Conservation (phyloP, 2,329 filamentous ascomycete species). For the Calycina marina region DNA sequence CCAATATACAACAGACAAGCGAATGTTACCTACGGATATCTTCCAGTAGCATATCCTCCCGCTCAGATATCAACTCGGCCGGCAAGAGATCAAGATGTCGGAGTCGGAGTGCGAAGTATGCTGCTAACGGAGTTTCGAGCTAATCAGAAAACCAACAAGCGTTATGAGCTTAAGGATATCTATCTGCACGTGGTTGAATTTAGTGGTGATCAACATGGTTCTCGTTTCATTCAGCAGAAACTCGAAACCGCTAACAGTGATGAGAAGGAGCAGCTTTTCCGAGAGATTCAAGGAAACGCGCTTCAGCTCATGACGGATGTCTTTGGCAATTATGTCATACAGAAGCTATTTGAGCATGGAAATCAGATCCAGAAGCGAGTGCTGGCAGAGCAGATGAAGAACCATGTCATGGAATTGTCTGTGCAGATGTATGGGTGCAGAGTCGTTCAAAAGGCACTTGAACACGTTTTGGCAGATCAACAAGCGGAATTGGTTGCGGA, state of each 20-base stretch:
- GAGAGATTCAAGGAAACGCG: conserved; percentile 71
- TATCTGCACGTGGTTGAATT: conserved; percentile 84
- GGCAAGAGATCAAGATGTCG: conserved; percentile 22
- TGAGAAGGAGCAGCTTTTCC: conserved; percentile 83
- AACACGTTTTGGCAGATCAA: conserved; percentile 84
- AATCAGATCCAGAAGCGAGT: conserved; percentile 86
- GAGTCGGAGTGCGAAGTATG: conserved; percentile 47
- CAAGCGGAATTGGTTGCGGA: conserved; percentile 75
- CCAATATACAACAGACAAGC: conserved; percentile 23
- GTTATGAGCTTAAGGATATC: conserved; percentile 80
- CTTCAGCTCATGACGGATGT: conserved; percentile 89
- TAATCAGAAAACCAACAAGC: conserved; percentile 54
- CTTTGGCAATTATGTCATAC: conserved; percentile 96
- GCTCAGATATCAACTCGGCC: conserved; percentile 18
- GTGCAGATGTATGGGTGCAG: conserved; percentile 86
- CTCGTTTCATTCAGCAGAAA: conserved; percentile 88
- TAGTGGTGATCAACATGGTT: conserved; percentile 89
- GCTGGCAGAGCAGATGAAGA: conserved; percentile 75
- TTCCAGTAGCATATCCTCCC: conserved; percentile 13
- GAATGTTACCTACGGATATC: conserved; percentile 24
- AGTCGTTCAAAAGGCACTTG: conserved; percentile 90
- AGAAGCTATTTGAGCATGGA: conserved; percentile 94
- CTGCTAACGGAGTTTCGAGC: conserved; percentile 69
- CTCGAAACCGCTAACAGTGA: conserved; percentile 88
- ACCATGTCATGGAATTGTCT: conserved; percentile 66